Percentiles rank a stretch among this genome's conserved stretches.
Conservation (phyloP, 2,329 filamentous ascomycete species). For the Helotiales sp. region DNA sequence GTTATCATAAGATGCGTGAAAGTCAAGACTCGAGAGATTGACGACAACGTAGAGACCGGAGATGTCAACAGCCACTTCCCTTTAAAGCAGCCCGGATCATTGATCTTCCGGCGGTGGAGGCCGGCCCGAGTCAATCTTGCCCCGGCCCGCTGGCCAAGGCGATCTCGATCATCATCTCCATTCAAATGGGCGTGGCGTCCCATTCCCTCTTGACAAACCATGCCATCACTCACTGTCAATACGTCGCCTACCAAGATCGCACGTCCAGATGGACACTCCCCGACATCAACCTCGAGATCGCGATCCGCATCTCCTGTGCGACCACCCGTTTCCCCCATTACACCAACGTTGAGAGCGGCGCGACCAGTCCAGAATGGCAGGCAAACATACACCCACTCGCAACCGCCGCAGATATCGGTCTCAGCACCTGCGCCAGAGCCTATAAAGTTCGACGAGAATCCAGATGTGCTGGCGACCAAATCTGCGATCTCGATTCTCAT, state of each 20-base stretch:
- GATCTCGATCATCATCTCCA: neutral
- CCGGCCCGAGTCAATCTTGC: too few species aligned
- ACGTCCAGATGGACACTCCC: slow-evolving; percentile 13
- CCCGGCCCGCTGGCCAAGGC: too few species aligned
- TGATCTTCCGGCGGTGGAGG: too few species aligned
- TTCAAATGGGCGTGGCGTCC: neutral
- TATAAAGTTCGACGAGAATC: slow-evolving; percentile 68
- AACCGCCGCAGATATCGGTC: slow-evolving; percentile 49
- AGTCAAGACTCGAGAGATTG: too few species aligned
- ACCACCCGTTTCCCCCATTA: slow-evolving; percentile 42
- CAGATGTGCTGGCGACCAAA: slow-evolving; percentile 85
- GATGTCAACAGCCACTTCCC: too few species aligned
- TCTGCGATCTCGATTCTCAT: slow-evolving; percentile 87
- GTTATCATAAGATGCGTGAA: too few species aligned
- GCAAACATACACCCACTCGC: slow-evolving; percentile 53
- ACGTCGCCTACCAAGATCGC: slow-evolving; percentile 26
- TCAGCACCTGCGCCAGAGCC: slow-evolving; percentile 51
- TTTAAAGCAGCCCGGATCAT: too few species aligned
- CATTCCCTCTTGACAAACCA: slow-evolving; percentile 9
- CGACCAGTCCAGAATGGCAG: slow-evolving; percentile 23
- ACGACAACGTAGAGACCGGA: too few species aligned
- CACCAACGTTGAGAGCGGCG: slow-evolving; percentile 36
- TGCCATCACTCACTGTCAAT: slow-evolving; percentile 37
- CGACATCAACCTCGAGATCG: slow-evolving; percentile 23
- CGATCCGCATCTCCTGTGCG: slow-evolving; percentile 36